Evolutionary conservation across 805 yeast genomes (phyloP), one percentile per base, ranked within the genome.

Genomic region (Cyberlindnera meyerae): DNA sequence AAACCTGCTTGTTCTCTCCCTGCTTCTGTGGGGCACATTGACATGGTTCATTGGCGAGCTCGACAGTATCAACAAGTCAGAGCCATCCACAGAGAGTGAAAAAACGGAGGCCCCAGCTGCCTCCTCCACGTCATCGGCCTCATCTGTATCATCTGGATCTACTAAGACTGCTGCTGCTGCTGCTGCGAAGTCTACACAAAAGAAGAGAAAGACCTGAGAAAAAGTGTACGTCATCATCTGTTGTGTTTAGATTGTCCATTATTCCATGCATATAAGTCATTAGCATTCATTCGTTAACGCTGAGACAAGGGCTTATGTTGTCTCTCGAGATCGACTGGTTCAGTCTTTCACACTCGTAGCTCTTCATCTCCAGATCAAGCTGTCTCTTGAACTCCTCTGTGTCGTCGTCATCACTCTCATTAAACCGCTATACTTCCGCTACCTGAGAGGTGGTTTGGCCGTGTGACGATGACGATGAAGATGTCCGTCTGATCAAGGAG

Each of bases 11-110:
- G 63, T 74, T 17, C 70, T 87, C 34, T 76, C 90, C 0, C 37
- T 72, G 7, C 62, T 77, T 14, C 66, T 93, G 17, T 93, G 96
- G 83, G 81, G 68, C 0, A 70, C 84, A 1, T 79, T 90, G 35
- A 75, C 88, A 11, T 93, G 98, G 98, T 93, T 90, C 54, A 75
- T 89, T 11, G 56, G 58, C 9, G 97, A 89, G 60, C 57, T 87
- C 52, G 58, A 64, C 65, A 25, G 66, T 64, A 28, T 39, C 21
- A 30, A 33, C 15, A 24, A 29, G 14, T 22, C 16, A 11, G 40
- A 37, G 54, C 65, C 16, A 8, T 45, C 46, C 33, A 37, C 48
- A 34, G 46, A 47, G 39, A 52, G 48, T 39, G 45, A 51, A 18
- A 39, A 30, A 14, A 34, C 34, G 16, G 31, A 29, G 3, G 21